Base-by-base conservation (phyloP, 2,329 filamentous ascomycete species). In the Clarireedia monteithiana region DNA sequence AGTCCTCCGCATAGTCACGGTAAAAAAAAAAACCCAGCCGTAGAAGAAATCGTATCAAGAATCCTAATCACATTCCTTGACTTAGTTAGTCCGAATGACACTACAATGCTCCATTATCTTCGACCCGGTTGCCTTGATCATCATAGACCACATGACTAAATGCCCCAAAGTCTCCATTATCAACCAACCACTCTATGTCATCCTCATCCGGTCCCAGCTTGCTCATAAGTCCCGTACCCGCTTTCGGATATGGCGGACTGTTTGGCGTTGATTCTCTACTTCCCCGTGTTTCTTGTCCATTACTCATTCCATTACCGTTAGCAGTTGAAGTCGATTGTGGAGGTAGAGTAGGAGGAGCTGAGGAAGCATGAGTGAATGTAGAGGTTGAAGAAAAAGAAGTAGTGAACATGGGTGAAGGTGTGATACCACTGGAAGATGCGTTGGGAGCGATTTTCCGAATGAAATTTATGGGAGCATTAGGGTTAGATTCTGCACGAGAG, bases 181-280 rank as follows among this genome's bases (percentile, higher is more conserved):
- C 84, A 6, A 82, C 77, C 24, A 87, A 67, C 72, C 83, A 84
- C 56, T 82, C 75, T 40, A 84, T 62, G 65, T 86, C 83, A 26
- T 81, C 77, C 17, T 74, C 74, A 60, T 85, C 80, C 0, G 77
- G 75, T 6, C 78, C 75, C 20, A 86, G 65, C 24, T 74, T 70
- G 6, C 65, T 62, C 68, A 70, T 77, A 27, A 87, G 72, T 2
- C 84, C 84, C 54, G 83, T 77, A 1, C 84, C 84, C 6, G 83
- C 74, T 59, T 78, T 78, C 0, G 83, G 83, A 61, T 86, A 86
- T 45, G 83, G 75, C 27, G 80, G 77, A 63, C 83, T 82, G 47
- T 79, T 78, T 38, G 74, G 72, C 48, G 82, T 77, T 58, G 78
- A 77, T n/a, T 73, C 70, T 48, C 68, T 59, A 47, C 75, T 75